These are phyloP conservation scores for Mimosa bimucronata DNA, from an alignment of 306 rosid species.

Conservation along the genomic window DNA sequence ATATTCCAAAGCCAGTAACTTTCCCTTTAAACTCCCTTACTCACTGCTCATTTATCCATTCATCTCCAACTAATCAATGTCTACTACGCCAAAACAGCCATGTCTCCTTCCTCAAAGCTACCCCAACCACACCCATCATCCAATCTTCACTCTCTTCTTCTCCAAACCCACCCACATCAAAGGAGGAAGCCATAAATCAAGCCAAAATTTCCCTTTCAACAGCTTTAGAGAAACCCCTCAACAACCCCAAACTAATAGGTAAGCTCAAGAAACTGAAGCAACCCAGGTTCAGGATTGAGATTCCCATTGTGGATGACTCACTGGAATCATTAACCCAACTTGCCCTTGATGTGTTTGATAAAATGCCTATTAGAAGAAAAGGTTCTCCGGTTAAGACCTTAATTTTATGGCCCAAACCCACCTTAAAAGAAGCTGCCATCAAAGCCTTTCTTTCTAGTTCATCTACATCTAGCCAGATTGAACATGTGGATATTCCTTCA, in stretches of 20 bases:
- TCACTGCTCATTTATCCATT: conserved; percentile 38
- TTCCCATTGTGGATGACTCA: conserved; percentile 76
- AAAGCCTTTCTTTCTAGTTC: conserved; percentile 55
- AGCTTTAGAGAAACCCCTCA: conserved; percentile 79
- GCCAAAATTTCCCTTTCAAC: conserved; percentile 80
- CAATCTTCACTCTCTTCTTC: conserved; percentile 55
- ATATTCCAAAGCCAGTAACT: conserved; percentile 42
- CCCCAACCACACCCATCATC: conserved; percentile 35
- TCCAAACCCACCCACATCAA: conserved; percentile 79
- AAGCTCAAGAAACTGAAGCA: conserved; percentile 71
- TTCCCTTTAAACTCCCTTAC: conserved; percentile 32
- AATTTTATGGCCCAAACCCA: conserved; percentile 61
- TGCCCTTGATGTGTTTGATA: conserved; percentile 64
- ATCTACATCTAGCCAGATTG: conserved; percentile 44
- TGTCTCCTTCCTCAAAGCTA: conserved; percentile 44
- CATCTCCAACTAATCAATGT: conserved; percentile 33
- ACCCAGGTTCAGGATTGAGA: conserved; percentile 77
- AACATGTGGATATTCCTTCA: conserved; percentile 59
- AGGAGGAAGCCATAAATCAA: conserved; percentile 75
- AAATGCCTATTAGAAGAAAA: conserved; percentile 66
- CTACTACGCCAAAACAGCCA: conserved; percentile 38
- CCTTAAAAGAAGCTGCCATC: conserved; percentile 53
- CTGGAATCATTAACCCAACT: conserved; percentile 68
- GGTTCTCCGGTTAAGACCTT: conserved; percentile 57
- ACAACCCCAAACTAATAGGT: conserved; percentile 66